Conservation (phyloP, 306 rosid species). For the Citrullus colocynthis region DNA sequence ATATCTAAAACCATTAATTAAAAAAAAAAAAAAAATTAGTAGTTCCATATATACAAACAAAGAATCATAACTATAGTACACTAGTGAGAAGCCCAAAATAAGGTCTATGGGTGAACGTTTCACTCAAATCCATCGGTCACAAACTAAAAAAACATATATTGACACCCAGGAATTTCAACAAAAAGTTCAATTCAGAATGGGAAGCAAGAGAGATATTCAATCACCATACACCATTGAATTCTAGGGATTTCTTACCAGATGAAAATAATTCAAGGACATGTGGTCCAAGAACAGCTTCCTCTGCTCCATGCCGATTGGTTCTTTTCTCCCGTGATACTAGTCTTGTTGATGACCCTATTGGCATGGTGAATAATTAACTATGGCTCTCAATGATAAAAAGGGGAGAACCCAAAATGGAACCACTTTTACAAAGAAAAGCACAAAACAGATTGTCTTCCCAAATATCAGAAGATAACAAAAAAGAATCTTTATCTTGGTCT, state of each 20-base stretch:
- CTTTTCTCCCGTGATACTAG: neutral
- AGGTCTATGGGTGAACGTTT: neutral
- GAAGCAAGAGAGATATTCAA: neutral
- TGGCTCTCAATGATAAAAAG: neutral
- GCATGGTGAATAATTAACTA: constrained; percentile 7
- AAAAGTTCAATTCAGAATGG: neutral
- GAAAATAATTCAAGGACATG: neutral
- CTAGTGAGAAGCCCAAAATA: neutral
- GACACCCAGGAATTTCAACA: neutral
- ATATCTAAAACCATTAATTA: neutral
- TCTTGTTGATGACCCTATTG: neutral
- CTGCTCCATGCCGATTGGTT: neutral
- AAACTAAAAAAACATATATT: neutral
- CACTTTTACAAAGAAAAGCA: neutral
- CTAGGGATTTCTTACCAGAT: neutral
- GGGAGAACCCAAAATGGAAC: neutral
- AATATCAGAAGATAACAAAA: constrained; percentile 4
- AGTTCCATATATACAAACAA: neutral
- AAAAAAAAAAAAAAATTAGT: no score
- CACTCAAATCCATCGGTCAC: neutral
- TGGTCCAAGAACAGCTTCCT: constrained; percentile 3
- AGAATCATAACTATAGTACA: neutral
- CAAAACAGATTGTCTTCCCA: constrained; percentile 3
- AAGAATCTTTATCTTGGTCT: neutral
- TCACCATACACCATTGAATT: neutral